phyloP scores from a whole-genome alignment of 1,284 basidiomycete genomes.

The Xanthoconium separans region DNA sequence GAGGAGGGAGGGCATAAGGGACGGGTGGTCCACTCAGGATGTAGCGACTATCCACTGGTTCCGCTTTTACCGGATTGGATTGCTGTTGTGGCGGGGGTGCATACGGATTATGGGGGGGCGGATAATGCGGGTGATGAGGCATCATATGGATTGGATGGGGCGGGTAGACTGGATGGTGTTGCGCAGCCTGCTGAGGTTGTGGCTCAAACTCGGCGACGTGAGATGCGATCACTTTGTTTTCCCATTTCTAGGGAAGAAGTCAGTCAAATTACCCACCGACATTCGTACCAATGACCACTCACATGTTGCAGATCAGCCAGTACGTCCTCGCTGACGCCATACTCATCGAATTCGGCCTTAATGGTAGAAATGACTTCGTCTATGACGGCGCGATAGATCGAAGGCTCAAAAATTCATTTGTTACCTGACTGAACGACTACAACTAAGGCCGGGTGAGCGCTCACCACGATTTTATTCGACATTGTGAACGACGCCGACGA shows the following conservation, averaged over 20 bases:
- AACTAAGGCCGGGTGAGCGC: conserved; percentile 62
- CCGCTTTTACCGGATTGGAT: conserved; percentile 56
- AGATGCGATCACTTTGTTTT: conserved; percentile 87
- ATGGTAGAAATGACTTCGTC: conserved; percentile 92
- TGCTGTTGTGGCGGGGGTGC: conserved; percentile 35
- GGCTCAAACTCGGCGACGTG: conserved; percentile 92
- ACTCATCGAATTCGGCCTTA: conserved; percentile 95
- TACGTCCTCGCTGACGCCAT: conserved; percentile 91
- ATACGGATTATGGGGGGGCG: conserved; percentile 46
- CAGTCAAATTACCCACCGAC: conserved; percentile 14
- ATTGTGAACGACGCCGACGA: conserved; percentile 43
- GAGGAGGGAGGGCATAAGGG: conserved; percentile 55
- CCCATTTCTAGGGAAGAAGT: conserved; percentile 76
- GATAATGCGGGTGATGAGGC: conserved; percentile 45
- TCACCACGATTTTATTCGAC: conserved; percentile 92
- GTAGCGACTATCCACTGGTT: conserved; percentile 65
- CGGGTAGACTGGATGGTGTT: conserved; percentile 50
- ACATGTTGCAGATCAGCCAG: conserved; percentile 86
- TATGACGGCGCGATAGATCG: conserved; percentile 91
- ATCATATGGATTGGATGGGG: conserved; percentile 55
- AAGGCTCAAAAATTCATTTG: conserved; percentile 71
- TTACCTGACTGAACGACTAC: conserved; percentile 60
- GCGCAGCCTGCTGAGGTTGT: conserved; percentile 42
- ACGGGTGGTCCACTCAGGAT: conserved; percentile 47
- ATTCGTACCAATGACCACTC: conserved; percentile 38